Evolutionary conservation across 345 rosid genomes (phyloP), one percentile per base, ranked within the genome.

Genomic region (Camelina neglecta): DNA sequence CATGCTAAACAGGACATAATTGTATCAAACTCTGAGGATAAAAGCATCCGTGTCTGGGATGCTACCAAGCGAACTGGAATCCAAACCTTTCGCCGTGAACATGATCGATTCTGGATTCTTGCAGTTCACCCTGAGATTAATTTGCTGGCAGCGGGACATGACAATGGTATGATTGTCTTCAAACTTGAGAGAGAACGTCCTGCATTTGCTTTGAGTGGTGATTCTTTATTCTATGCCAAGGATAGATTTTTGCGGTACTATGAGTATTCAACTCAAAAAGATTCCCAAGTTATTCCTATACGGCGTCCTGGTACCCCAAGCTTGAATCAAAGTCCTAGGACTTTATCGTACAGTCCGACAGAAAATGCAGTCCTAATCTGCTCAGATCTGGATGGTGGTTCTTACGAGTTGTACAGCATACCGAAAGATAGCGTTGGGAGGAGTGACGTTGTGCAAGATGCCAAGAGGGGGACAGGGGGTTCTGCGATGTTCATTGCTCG

Each of bases 161-260:
- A 95, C 79, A 88, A 88, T 64, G 98, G 99, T 35, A 89, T 92
- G 98, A 88, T 95, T 60, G 99, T 95, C 59, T 95, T 95, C 69
- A 95, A 95, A 85, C 79, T 95, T 78, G 97, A 92, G 87, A 88
- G 99, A 81, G 99, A 95, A 67, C 85, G 98, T 47, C 97, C 98
- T 63, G 97, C 99, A 16, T 95, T 89, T 86, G 84, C 99, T 1
- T 83, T 92, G 62, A 95, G 96, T 76, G 89, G 93, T 39, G 97
- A 95, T 78, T 85, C 89, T 33, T 64, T 95, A 61, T 88, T 89
- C 79, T 92, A 95, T 74, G 82, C 81, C n/a, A 92, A 89, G 77
- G 99, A 95, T 75, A 92, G 99, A 66, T 92, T 89, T 80, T 62
- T 95, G 81, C 84, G 96, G 23, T 83, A 77, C 79, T 92, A 83